These are phyloP conservation scores for Neckera pumila DNA, from an alignment of 225 moss, liverwort and hornwort genomes.

Conservation along the genomic window DNA sequence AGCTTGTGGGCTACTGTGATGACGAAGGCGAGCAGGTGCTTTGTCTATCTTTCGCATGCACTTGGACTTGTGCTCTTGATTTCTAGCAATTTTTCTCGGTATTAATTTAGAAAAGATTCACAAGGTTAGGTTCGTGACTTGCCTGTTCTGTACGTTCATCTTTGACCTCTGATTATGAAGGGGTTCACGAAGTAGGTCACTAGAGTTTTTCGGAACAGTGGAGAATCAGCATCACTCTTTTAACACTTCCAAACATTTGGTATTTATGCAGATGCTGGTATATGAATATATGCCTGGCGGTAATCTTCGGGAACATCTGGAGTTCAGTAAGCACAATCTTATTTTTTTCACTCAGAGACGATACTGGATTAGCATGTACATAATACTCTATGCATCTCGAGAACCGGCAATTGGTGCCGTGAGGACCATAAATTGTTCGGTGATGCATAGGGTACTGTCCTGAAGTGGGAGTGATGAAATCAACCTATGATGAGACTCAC, in stretches of 20 bases:
- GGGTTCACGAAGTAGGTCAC: not conserved
- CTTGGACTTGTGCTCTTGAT: not conserved
- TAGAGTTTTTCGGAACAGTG: not conserved
- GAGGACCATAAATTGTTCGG: not conserved
- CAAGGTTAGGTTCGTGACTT: not conserved
- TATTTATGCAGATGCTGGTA: slow-evolving; percentile 34
- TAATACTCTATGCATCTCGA: not conserved
- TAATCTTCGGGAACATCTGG: slow-evolving; percentile 8
- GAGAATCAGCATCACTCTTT: not conserved
- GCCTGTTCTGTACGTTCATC: not conserved
- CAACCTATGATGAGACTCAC: not conserved
- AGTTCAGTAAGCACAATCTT: slow-evolving; percentile 5
- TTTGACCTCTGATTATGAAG: not conserved
- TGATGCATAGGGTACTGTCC: not conserved
- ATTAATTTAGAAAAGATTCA: not conserved
- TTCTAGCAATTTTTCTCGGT: not conserved
- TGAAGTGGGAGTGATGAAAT: not conserved
- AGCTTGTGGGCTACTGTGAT: slow-evolving; percentile 18
- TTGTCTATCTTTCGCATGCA: not conserved
- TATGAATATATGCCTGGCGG: slow-evolving; percentile 35
- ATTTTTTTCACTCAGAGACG: not conserved
- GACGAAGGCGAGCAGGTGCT: slow-evolving; percentile 16
- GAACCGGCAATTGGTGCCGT: not conserved
- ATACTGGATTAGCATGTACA: not conserved
- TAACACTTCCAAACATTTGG: not conserved